A percentile compares a stretch with the other conserved stretches of the same genome.
Conservation (phyloP, 1,284 basidiomycete genomes). For the Naganishia liquefaciens region DNA sequence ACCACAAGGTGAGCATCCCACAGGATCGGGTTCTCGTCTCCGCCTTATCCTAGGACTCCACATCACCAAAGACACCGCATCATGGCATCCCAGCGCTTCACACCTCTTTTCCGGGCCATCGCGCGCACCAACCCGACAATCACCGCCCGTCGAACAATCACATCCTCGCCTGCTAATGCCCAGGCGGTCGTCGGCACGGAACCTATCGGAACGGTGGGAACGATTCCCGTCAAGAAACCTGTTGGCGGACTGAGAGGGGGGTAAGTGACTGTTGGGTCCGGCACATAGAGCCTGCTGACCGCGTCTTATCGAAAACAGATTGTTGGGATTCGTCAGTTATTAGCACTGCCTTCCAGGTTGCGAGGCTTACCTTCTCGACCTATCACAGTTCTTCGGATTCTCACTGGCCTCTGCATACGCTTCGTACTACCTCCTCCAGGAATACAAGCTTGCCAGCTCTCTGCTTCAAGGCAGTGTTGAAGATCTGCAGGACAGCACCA, state of each 20-base stretch:
- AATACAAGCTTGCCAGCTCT: constrained; percentile 82
- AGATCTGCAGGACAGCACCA: constrained; percentile 78
- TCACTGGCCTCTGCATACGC: constrained; percentile 73
- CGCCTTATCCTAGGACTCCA: background rate
- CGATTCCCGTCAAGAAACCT: constrained; percentile 65
- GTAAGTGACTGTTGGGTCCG: constrained; percentile 55
- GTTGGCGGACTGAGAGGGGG: constrained; percentile 82
- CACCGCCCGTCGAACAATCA: constrained; percentile 13
- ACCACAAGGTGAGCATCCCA: background rate
- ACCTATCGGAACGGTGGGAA: constrained; percentile 58
- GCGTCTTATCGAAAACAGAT: constrained; percentile 55
- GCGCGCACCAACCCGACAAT: constrained; percentile 8
- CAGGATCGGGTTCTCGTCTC: too few relatives aligned
- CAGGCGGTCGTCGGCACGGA: constrained; percentile 27
- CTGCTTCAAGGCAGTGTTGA: constrained; percentile 81
- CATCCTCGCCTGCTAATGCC: constrained; percentile 1
- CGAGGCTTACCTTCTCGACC: background rate
- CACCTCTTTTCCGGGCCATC: constrained; percentile 21
- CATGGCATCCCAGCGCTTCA: constrained; percentile 15
- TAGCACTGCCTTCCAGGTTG: too few relatives aligned
- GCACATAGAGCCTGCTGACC: background rate
- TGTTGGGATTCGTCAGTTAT: constrained; percentile 72
- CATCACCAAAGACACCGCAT: background rate
- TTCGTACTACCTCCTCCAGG: constrained; percentile 82
- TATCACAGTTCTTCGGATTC: constrained; percentile 66